These are phyloP conservation scores for Monilinia fructigena DNA, from an alignment of 2,329 filamentous ascomycete genomes.

Conservation along the genomic window DNA sequence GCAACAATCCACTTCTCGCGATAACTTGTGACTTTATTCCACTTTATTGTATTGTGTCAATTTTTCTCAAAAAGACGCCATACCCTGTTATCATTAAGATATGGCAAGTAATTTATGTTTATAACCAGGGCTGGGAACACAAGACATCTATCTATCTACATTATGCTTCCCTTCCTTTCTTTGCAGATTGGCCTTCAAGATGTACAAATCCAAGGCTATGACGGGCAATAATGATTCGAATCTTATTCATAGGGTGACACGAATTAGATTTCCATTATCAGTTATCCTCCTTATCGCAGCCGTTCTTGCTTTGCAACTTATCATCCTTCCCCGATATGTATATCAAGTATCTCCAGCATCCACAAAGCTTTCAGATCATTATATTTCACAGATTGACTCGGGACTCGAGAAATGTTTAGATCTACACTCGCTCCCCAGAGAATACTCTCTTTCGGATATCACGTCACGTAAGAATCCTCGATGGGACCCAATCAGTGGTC, in stretches of 20 bases:
- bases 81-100: not conserved
- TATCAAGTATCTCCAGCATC: conserved; percentile 27
- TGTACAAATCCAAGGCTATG: conserved; percentile 16
- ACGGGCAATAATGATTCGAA: not conserved
- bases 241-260: not conserved
- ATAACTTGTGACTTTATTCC: not conserved
- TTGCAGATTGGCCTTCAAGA: not conserved
- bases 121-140: not conserved
- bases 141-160: not conserved
- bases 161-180: not conserved
- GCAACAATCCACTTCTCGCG: not conserved
- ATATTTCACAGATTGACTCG: conserved; percentile 31
- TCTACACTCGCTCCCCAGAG: conserved; percentile 30
- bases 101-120: not conserved
- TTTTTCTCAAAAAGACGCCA: not conserved
- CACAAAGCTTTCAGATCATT: conserved; percentile 29
- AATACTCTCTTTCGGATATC: conserved; percentile 20
- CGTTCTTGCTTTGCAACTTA: conserved; percentile 32
- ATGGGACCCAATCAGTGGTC: conserved; percentile 44
- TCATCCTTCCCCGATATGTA: conserved; percentile 34
- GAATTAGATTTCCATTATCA: conserved; percentile 30
- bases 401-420: conserved; percentile 36
- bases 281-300: conserved; percentile 29
- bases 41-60: not conserved
- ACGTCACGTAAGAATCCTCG: conserved; percentile 42